These are phyloP conservation scores for Erigeron philadelphicus DNA, from an alignment of 140 eudicot genomes.

Conservation along the genomic window DNA sequence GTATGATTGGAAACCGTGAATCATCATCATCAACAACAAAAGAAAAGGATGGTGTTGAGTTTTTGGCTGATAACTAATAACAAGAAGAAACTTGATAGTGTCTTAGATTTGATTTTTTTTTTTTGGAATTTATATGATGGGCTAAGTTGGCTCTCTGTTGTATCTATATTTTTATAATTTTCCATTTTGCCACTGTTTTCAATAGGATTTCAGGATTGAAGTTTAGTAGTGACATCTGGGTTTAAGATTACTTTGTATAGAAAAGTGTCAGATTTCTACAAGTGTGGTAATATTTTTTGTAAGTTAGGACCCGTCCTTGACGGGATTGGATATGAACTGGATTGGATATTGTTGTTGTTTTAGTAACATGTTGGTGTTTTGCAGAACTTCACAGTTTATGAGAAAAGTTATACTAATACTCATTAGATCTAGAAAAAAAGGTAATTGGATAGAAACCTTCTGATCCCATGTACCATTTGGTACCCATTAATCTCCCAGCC, in stretches of 20 bases:
- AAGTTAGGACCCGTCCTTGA: conserved; percentile 12
- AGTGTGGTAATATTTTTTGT: conserved; percentile 31
- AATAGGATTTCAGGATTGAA: conserved; percentile 6
- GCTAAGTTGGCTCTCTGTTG: conserved; percentile 35
- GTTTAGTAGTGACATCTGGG: conserved; percentile 14
- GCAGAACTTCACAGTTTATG: not conserved
- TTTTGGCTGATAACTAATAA: conserved; percentile 44
- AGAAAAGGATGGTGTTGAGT: conserved; percentile 30
- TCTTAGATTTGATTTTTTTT: conserved; percentile 21
- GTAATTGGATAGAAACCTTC: no score
- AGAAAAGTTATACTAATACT: not conserved
- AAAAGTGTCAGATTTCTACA: conserved; percentile 17
- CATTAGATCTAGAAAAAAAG: no score
- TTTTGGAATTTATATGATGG: conserved; percentile 17
- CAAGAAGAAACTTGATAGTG: conserved; percentile 10
- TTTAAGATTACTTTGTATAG: conserved; percentile 26
- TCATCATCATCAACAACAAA: conserved; percentile 11
- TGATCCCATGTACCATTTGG: no score
- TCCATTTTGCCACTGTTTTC: conserved; percentile 26
- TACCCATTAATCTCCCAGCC: no score
- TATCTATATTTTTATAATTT: conserved; percentile 23
- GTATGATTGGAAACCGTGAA: conserved; percentile 16
- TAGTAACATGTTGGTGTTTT: conserved; percentile 7
- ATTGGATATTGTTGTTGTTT: no score
- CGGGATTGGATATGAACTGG: no score